Evolutionary conservation across 2,329 filamentous ascomycete species (phyloP).

Genomic region (Elsinoe australis): DNA sequence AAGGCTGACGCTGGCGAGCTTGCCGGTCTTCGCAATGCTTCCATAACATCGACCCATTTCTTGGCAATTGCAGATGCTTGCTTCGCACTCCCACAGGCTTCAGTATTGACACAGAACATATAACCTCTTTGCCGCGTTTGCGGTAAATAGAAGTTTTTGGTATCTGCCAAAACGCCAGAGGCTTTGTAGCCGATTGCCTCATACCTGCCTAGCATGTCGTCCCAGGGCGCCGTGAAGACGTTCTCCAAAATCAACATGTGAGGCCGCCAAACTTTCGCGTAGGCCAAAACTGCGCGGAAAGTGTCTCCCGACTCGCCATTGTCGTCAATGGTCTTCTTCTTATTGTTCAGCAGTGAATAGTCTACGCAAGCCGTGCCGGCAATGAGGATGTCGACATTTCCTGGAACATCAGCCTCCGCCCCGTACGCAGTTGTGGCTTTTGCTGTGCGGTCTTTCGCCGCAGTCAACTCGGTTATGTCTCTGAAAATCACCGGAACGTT

Average conservation of each 20-base stretch:
- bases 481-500: slow-evolving; percentile 36
- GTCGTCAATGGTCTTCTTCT: slow-evolving; percentile 44
- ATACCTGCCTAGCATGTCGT: slow-evolving; percentile 35
- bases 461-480: slow-evolving; percentile 37
- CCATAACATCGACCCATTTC: slow-evolving; percentile 43
- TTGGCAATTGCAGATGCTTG: slow-evolving; percentile 18
- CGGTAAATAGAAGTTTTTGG: slow-evolving; percentile 65
- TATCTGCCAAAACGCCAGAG: slow-evolving; percentile 49
- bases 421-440: slow-evolving; percentile 57
- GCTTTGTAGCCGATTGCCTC: slow-evolving; percentile 50
- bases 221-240: slow-evolving; percentile 56
- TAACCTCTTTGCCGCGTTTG: slow-evolving; percentile 46
- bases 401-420: slow-evolving; percentile 48
- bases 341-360: slow-evolving; percentile 59
- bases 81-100: neutral
- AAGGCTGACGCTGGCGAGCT: slow-evolving; percentile 57
- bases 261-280: slow-evolving; percentile 50
- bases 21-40: slow-evolving; percentile 46
- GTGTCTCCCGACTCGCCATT: slow-evolving; percentile 60
- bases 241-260: slow-evolving; percentile 66
- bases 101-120: slow-evolving; percentile 39
- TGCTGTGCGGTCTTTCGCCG: slow-evolving; percentile 21
- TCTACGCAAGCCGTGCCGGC: slow-evolving; percentile 72
- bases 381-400: slow-evolving; percentile 55
- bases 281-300: slow-evolving; percentile 53